Base-by-base conservation (phyloP, 148 eudicot species). In the Cornus suecica region DNA sequence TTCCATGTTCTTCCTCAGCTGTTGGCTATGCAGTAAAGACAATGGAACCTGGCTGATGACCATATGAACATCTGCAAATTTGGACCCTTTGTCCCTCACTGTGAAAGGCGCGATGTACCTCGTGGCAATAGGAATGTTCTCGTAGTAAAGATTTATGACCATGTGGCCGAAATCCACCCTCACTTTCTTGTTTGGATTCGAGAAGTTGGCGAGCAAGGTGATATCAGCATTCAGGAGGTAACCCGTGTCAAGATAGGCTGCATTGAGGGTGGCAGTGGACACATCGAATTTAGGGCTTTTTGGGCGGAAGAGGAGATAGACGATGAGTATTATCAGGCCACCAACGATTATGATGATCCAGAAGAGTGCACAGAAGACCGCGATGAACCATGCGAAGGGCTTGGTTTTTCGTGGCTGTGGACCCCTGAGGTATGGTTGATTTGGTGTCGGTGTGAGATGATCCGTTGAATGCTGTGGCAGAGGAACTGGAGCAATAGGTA, bases 171-270 rank as follows among this genome's bases (percentile, higher is more conserved):
- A 88, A 61, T 89, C 90, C 13, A 93, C 87, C 5, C 74, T 83
- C 26, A 88, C 90, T 72, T 91, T 93, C 42, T 77, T 79, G 83
- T 87, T 93, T 4, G 94, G 91, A 45, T 93, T 93, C 3, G 92
- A 89, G 87, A 93, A 89, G 85, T 93, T 93, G 18, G 85, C 88
- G 0, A 93, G 87, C 45, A 93, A 42, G 8, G 93, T 88, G 15
- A 90, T 64, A 65, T 93, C 98, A 0, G 90, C 92, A 52, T 93
- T 93, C 24, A 91, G 87, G 66, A 86, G 88, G 72, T 84, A 87
- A 10, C 91, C 94, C 87, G 84, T 74, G 87, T 93, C 98, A n/a
- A 93, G 88, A 73, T 91, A 93, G 63, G 88, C 92, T 3, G 92
- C 90, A 28, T 93, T 93, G 51, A 93, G 88, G 65, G 88, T 81